A percentile compares a stretch with the other conserved stretches of the same genome.
These are phyloP conservation scores for Fraxinus ornus DNA, from an alignment of 305 asterid species.

Conservation along the genomic window DNA sequence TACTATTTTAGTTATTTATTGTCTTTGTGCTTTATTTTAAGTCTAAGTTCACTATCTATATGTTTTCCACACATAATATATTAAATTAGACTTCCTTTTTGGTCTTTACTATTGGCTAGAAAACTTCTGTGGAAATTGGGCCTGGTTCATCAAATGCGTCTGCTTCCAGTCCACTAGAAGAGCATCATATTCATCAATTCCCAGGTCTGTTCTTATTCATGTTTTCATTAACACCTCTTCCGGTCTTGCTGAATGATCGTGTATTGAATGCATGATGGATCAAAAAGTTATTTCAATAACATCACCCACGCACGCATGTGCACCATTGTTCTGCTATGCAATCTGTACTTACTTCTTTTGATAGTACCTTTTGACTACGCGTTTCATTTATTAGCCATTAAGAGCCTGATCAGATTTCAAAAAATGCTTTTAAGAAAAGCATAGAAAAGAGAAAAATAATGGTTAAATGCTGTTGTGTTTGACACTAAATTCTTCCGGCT, in stretches of 20 bases:
- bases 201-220: constrained; percentile 54
- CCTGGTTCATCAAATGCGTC: constrained; percentile 50
- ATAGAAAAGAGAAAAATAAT: background rate
- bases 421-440: background rate
- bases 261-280: background rate
- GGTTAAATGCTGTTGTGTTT: background rate
- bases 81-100: constrained; percentile 9
- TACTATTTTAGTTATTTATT: background rate
- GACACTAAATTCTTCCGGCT: background rate
- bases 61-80: background rate
- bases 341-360: background rate
- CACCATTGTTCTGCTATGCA: background rate
- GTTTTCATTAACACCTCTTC: background rate
- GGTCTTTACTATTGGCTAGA: constrained; percentile 35
- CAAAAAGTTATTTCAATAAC: background rate
- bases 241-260: background rate
- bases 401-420: background rate
- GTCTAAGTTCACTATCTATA: background rate
- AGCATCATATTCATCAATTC: constrained; percentile 37
- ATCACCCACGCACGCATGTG: background rate
- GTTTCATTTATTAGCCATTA: background rate
- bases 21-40: background rate
- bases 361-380: background rate
- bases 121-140: constrained; percentile 35
- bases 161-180: constrained; percentile 45